Percentiles rank a stretch among this genome's conserved stretches.
Conservation (phyloP, 2,329 filamentous ascomycete genomes). For the Trichoderma koningii region DNA sequence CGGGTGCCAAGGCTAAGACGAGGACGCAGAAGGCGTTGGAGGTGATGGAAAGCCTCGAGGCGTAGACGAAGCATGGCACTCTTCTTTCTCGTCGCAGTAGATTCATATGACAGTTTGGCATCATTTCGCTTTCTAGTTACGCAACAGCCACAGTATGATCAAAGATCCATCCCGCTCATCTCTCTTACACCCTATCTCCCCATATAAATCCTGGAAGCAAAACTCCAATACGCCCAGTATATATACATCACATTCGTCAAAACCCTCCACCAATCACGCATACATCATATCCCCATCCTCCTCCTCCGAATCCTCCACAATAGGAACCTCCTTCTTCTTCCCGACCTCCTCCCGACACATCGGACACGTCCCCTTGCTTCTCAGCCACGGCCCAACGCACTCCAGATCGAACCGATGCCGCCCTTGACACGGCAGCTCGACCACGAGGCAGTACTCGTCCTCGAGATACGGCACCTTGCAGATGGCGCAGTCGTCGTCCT, state of each 20-base stretch:
- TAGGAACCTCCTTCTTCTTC: constrained; percentile 53
- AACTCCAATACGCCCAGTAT: constrained; percentile 35
- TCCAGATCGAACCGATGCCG: constrained; percentile 66
- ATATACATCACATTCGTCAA: constrained; percentile 24
- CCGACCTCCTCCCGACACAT: constrained; percentile 63
- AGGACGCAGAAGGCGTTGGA: constrained; percentile 31
- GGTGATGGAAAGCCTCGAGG: constrained; percentile 33
- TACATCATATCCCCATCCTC: constrained; percentile 52
- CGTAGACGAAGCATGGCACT: background rate
- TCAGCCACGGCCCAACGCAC: constrained; percentile 66
- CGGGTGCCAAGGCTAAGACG: constrained; percentile 29
- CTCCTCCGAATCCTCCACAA: constrained; percentile 54
- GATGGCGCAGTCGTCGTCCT: constrained; percentile 61
- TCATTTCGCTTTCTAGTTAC: constrained; percentile 18
- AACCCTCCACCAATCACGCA: constrained; percentile 33
- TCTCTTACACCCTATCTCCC: background rate
- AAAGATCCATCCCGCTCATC: background rate
- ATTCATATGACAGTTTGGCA: background rate
- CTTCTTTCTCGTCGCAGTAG: background rate
- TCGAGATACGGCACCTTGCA: constrained; percentile 64
- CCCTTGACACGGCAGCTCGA: constrained; percentile 63
- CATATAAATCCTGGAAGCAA: background rate
- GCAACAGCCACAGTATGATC: constrained; percentile 2
- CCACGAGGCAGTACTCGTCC: constrained; percentile 63
- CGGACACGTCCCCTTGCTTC: constrained; percentile 65